Percentiles rank a stretch among this genome's conserved stretches.
phyloP scores from a whole-genome alignment of 1,284 basidiomycete species.

The Heterobasidion irregulare region DNA sequence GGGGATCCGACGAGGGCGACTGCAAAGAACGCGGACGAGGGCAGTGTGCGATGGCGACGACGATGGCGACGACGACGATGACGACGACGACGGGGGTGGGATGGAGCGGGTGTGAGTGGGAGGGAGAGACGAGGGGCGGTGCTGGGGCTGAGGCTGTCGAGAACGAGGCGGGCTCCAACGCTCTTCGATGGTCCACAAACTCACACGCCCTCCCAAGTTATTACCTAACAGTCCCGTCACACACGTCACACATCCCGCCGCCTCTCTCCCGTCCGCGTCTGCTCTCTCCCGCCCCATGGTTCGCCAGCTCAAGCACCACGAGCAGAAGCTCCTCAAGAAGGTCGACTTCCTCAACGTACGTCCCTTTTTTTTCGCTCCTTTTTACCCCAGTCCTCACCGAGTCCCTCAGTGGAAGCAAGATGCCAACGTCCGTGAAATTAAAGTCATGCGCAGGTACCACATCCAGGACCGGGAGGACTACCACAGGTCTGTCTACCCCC shows the following conservation, averaged over 20 bases:
- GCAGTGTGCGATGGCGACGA: slow-evolving; percentile 1
- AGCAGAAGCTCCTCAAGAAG: slow-evolving; percentile 91
- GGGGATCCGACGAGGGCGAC: slow-evolving; percentile 3
- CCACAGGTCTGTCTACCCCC: slow-evolving; percentile 59
- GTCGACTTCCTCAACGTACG: slow-evolving; percentile 87
- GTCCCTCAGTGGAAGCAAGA: slow-evolving; percentile 89
- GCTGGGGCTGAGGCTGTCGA: slow-evolving; percentile 14
- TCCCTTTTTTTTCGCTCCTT: slow-evolving; percentile 7
- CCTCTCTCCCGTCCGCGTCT: not conserved
- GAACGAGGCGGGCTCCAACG: slow-evolving; percentile 11
- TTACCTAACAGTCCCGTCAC: slow-evolving; percentile 9
- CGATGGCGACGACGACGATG: slow-evolving; percentile 7
- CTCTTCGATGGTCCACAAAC: slow-evolving; percentile 11
- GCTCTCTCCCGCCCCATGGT: slow-evolving; percentile 39
- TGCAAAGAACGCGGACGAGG: not conserved
- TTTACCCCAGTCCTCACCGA: slow-evolving; percentile 1
- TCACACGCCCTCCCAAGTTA: slow-evolving; percentile 12
- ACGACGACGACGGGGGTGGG: slow-evolving; percentile 11
- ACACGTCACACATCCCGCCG: not conserved
- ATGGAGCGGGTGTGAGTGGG: slow-evolving; percentile 7
- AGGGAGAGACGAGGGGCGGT: slow-evolving; percentile 10
- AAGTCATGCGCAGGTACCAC: slow-evolving; percentile 94
- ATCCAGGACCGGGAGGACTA: slow-evolving; percentile 94
- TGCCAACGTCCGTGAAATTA: slow-evolving; percentile 86
- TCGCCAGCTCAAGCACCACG: slow-evolving; percentile 90